These are phyloP conservation scores for Cystobasidiaceae sp. DNA, from an alignment of 1,284 basidiomycete genomes.

Conservation along the genomic window DNA sequence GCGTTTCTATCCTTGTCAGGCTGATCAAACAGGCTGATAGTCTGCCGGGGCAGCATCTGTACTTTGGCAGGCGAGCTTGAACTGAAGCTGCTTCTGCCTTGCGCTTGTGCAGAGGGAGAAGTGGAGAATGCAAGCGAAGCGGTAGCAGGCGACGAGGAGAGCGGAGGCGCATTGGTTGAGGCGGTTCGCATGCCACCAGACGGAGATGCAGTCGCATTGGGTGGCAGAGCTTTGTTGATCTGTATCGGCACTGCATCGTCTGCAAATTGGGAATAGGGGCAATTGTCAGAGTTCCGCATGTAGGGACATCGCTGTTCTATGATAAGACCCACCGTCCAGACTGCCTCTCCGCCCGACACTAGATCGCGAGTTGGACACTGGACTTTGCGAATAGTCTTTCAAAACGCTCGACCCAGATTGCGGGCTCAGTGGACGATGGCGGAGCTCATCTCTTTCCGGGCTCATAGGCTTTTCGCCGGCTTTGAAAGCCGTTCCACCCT, in stretches of 20 bases:
- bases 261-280: neutral
- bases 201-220: neutral
- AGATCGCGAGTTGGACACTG: neutral
- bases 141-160: conserved; percentile 13
- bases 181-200: conserved; percentile 5
- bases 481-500: conserved; percentile 1
- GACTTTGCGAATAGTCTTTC: conserved; percentile 18
- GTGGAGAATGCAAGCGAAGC: conserved; percentile 6
- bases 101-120: conserved; percentile 17
- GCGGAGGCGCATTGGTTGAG: conserved; percentile 1
- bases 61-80: conserved; percentile 26
- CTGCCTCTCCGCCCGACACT: neutral
- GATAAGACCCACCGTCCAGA: neutral
- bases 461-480: conserved; percentile 13
- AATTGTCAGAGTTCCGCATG: too few species aligned
- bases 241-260: conserved; percentile 9
- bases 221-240: neutral
- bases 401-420: conserved; percentile 18
- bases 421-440: conserved; percentile 1
- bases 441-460: conserved; percentile 4
- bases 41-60: conserved; percentile 27
- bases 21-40: conserved; percentile 16
- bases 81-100: neutral
- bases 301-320: too few species aligned
- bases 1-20: conserved; percentile 1